Percentiles rank a stretch among this genome's conserved stretches.
These are phyloP conservation scores for Zopfochytrium polystomum DNA, from an alignment of 371 early-diverging fungal genomes.

Conservation along the genomic window DNA sequence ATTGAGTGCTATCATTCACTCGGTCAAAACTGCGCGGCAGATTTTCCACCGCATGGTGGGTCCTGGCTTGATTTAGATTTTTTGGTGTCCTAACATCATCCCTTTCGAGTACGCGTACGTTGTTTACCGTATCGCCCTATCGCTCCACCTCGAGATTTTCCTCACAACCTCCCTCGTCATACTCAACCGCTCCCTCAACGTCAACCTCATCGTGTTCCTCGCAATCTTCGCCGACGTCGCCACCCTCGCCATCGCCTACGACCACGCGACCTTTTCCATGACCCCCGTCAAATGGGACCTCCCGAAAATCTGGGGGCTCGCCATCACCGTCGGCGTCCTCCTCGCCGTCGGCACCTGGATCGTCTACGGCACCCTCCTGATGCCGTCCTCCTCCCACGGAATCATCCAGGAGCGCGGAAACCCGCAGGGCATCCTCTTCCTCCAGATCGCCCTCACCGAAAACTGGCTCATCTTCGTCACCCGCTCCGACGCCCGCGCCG, in stretches of 20 bases:
- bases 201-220: conserved; percentile 68
- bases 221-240: conserved; percentile 82
- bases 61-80: too few relatives aligned
- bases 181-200: conserved; percentile 78
- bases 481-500: conserved; percentile 8
- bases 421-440: conserved; percentile 25
- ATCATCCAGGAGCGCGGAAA: conserved; percentile 18
- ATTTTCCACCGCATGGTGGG: conserved; percentile 90
- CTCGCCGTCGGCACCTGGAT: conserved; percentile 72
- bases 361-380: conserved; percentile 21
- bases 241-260: conserved; percentile 86
- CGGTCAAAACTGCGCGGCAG: conserved; percentile 71
- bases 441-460: conserved; percentile 37
- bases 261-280: conserved; percentile 82
- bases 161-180: conserved; percentile 83
- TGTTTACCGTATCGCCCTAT: conserved; percentile 89
- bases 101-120: conserved; percentile 46
- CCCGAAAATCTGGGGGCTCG: conserved; percentile 77
- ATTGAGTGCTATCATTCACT: conserved; percentile 83
- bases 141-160: conserved; percentile 88
- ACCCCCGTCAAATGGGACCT: conserved; percentile 89
- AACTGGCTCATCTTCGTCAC: conserved; percentile 42
- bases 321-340: conserved; percentile 67
- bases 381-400: conserved; percentile 4
- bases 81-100: background rate